Conservation (phyloP, 139 green algal species). For the Volvox reticuliferus region DNA sequence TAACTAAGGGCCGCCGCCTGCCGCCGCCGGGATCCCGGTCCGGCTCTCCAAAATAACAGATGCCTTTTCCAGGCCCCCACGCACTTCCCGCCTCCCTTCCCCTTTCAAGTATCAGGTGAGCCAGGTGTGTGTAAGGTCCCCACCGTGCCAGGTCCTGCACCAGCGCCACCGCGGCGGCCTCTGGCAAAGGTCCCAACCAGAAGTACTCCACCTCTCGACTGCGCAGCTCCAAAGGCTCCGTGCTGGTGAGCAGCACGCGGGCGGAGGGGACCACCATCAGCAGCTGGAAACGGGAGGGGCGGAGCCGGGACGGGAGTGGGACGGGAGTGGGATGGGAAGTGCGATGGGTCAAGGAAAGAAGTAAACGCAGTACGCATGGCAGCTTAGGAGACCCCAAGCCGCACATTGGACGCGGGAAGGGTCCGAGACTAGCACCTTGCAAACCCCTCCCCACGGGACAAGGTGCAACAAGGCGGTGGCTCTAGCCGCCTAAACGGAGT, state of each 20-base stretch:
- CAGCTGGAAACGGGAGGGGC: not conserved
- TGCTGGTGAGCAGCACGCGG: constrained; percentile 20
- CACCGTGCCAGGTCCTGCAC: constrained; percentile 13
- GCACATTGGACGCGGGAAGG: too few relatives aligned
- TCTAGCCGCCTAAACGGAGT: too few relatives aligned
- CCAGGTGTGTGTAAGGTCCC: too few relatives aligned
- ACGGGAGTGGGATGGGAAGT: not conserved
- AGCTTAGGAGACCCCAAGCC: too few relatives aligned
- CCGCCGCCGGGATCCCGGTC: too few relatives aligned
- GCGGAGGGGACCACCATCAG: constrained; percentile 21
- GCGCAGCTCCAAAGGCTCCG: constrained; percentile 6
- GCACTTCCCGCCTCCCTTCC: too few relatives aligned
- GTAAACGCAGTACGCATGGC: too few relatives aligned
- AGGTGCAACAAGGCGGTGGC: too few relatives aligned
- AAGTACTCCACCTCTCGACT: constrained; percentile 19
- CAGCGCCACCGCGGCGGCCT: constrained; percentile 23
- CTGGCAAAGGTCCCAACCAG: constrained; percentile 23
- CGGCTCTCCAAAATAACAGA: too few relatives aligned
- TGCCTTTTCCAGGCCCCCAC: not conserved
- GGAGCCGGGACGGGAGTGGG: not conserved
- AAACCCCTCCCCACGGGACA: not conserved
- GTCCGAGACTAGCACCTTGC: not conserved
- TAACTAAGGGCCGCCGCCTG: too few relatives aligned
- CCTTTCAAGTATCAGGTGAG: too few relatives aligned
- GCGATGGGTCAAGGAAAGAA: not conserved